Conservation (phyloP, 2,329 filamentous ascomycete genomes). For the Neofusicoccum laricinum region DNA sequence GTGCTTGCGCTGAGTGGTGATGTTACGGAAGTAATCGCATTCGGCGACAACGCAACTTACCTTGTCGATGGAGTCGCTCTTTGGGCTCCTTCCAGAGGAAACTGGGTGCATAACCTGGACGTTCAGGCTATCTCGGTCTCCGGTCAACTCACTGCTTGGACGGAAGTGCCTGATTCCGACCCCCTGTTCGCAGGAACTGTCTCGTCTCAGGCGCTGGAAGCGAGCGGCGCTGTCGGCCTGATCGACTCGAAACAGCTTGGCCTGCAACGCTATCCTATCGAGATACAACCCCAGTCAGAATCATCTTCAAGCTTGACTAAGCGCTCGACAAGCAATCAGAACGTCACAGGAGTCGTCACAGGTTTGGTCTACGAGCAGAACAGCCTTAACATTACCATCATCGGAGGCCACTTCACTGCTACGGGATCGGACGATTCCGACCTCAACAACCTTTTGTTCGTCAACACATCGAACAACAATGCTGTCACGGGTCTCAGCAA, state of each 20-base stretch:
- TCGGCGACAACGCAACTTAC: conserved; percentile 60
- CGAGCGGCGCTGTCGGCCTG: conserved; percentile 70
- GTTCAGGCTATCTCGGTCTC: conserved; percentile 63
- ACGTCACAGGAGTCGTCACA: conserved; percentile 67
- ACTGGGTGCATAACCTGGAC: conserved; percentile 81
- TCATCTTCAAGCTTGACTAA: conserved; percentile 36
- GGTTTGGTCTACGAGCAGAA: conserved; percentile 73
- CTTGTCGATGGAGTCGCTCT: conserved; percentile 75
- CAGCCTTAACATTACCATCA: conserved; percentile 75
- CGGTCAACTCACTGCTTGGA: conserved; percentile 69
- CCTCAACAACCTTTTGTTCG: conserved; percentile 76
- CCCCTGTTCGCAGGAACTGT: conserved; percentile 82
- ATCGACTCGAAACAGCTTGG: conserved; percentile 31
- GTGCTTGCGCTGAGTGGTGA: conserved; percentile 77
- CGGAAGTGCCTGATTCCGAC: conserved; percentile 61
- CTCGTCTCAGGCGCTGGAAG: conserved; percentile 68
- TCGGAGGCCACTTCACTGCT: conserved; percentile 83
- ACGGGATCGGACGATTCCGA: conserved; percentile 64
- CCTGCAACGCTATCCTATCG: conserved; percentile 52
- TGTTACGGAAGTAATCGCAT: conserved; percentile 71
- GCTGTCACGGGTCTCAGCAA: conserved; percentile 66
- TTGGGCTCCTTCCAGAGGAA: conserved; percentile 81
- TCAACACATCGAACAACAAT: conserved; percentile 70
- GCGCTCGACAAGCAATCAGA: conserved; percentile 40
- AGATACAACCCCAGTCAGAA: conserved; percentile 39